phyloP scores from a whole-genome alignment of 805 yeast species.

The Pichia scutulata region DNA sequence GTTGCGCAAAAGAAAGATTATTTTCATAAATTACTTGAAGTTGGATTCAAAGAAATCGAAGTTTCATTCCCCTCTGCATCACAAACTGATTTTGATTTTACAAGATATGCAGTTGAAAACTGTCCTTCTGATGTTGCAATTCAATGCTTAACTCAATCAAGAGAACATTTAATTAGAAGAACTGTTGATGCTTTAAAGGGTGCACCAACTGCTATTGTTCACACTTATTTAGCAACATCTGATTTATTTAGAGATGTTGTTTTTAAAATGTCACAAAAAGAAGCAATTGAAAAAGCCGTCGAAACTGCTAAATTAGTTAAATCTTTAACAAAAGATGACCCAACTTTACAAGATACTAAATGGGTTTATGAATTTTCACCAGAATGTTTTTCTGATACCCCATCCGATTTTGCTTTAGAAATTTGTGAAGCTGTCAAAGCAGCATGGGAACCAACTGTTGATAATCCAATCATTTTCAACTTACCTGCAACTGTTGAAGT shows the following conservation, averaged over 20 bases:
- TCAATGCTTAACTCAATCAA: slow-evolving; percentile 70
- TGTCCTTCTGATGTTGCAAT: slow-evolving; percentile 70
- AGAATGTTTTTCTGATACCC: slow-evolving; percentile 70
- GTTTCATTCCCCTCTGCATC: slow-evolving; percentile 78
- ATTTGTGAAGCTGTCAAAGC: slow-evolving; percentile 74
- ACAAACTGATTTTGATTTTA: slow-evolving; percentile 76
- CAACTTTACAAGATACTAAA: slow-evolving; percentile 49
- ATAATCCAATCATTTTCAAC: slow-evolving; percentile 68
- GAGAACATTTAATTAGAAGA: slow-evolving; percentile 66
- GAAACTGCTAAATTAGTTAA: slow-evolving; percentile 62
- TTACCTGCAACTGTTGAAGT: slow-evolving; percentile 79
- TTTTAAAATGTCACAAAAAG: slow-evolving; percentile 62
- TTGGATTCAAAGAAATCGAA: slow-evolving; percentile 77
- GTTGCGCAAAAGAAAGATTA: slow-evolving; percentile 66
- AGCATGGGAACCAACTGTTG: slow-evolving; percentile 74
- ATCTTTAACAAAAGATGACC: slow-evolving; percentile 69
- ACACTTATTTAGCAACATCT: slow-evolving; percentile 68
- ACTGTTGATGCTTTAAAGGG: slow-evolving; percentile 69
- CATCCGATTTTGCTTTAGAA: slow-evolving; percentile 64
- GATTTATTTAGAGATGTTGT: slow-evolving; percentile 71
- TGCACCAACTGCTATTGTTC: slow-evolving; percentile 65
- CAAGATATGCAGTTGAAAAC: slow-evolving; percentile 69
- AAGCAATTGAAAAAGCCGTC: slow-evolving; percentile 60
- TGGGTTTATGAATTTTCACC: slow-evolving; percentile 77
- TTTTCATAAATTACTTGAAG: slow-evolving; percentile 61